Evolutionary conservation across 495 filamentous ascomycete species (phyloP).

Genomic region (Talaromyces stipitatus): DNA sequence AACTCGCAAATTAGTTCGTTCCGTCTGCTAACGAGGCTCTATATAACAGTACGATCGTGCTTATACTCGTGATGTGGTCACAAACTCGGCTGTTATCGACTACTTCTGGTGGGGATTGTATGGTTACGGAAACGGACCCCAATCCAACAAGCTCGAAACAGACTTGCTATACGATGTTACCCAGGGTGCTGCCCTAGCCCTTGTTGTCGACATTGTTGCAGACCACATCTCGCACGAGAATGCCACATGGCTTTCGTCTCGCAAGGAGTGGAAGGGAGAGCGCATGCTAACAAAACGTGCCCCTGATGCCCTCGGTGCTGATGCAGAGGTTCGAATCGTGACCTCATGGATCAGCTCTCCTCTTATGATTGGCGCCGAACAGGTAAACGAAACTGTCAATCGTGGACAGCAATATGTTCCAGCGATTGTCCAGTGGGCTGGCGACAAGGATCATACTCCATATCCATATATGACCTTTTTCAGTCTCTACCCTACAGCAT

Average conservation of each 20-base stretch:
- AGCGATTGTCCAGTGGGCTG: conserved; percentile 23
- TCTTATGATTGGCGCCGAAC: conserved; percentile 21
- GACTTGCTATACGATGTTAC: conserved; percentile 19
- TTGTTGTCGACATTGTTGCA: conserved; percentile 14
- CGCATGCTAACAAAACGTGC: conserved; percentile 17
- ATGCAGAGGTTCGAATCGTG: conserved; percentile 11
- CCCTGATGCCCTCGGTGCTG: conserved; percentile 13
- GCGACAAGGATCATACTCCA: conserved; percentile 16
- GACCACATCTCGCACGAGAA: conserved; percentile 12
- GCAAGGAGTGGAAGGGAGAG: conserved; percentile 10
- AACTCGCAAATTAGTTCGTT: background rate
- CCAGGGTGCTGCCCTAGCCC: conserved; percentile 17
- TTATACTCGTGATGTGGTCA: conserved; percentile 20
- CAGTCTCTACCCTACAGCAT: conserved; percentile 18
- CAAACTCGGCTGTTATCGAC: conserved; percentile 17
- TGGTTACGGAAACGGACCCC: conserved; percentile 19
- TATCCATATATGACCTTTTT: conserved; percentile 21
- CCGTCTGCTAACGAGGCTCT: conserved; percentile 3
- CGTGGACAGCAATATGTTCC: conserved; percentile 20
- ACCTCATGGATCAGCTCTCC: conserved; percentile 21
- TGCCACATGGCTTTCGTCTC: conserved; percentile 8
- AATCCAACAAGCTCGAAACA: conserved; percentile 17
- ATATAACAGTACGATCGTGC: conserved; percentile 17
- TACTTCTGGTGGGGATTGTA: conserved; percentile 23
- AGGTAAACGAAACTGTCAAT: conserved; percentile 15